Evolutionary conservation across 495 filamentous ascomycete genomes (phyloP), one percentile per base, ranked within the genome.

Genomic region (Neurospora sp.): DNA sequence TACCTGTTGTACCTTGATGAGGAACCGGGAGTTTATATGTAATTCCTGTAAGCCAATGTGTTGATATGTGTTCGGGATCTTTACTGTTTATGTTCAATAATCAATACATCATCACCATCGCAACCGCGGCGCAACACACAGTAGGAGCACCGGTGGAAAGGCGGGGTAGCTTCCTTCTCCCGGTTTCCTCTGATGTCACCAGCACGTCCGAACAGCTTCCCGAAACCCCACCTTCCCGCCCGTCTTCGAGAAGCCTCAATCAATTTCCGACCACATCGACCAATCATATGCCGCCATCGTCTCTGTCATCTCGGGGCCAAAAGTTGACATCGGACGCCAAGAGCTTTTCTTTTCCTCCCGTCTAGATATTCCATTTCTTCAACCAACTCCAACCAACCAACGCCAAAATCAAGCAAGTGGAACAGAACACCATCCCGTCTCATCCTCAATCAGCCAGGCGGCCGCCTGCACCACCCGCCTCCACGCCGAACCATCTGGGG

Each of bases 141-240:
- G n/a, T n/a, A n/a, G 37, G 46, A 4, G 48, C 27, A 39, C 20
- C 10, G 48, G 38, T 23, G 23, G 44, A 18, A 59, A 54, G 72
- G 77, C 75, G 77, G 77, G 77, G 77, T 76, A 78, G 77, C 77
- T 78, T 48, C 71, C 18, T 12, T 31, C 62, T 46, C 40, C 31
- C 12, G n/a, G 35, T 27, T 71, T 39, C 10, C 74, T 69, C 39
- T 77, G 76, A 77, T 78, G 75, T 76, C 75, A 76, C 72, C 54
- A 62, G 23, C 27, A 62, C 27, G 54, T 62, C 27, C 14, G 14
- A 62, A 62, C 54, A 35, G 54, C 54, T 62, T 62, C 54, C 54
- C 54, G 54, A 35, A 35, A 35, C 54, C 54, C 54, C 54, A 62
- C 54, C 48, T 59, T 59, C 11, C 48, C 44, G n/a, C 54, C 23